Conservation (phyloP, 2,329 filamentous ascomycete species). For the Phaeosphaeria sp. region DNA sequence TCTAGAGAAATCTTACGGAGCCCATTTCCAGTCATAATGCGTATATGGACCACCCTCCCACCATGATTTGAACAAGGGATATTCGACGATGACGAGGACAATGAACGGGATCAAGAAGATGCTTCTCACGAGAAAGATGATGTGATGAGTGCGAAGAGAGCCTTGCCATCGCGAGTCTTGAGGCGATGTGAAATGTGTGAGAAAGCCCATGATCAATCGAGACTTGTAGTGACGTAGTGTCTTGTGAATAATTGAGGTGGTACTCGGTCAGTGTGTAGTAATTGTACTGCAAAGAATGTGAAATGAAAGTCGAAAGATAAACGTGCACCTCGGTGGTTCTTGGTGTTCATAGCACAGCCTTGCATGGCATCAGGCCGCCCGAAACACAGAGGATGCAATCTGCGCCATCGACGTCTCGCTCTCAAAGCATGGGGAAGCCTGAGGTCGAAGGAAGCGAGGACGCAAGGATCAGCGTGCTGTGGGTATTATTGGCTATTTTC, state of each 20-base stretch:
- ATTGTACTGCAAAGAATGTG: neutral
- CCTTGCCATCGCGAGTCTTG: conserved; percentile 17
- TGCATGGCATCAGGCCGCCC: conserved; percentile 2
- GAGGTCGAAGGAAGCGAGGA: neutral
- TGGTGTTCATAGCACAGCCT: conserved; percentile 8
- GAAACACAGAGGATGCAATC: neutral
- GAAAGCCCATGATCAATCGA: conserved; percentile 7
- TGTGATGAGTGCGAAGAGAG: conserved; percentile 13
- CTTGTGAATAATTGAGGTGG: neutral
- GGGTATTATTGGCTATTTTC: neutral
- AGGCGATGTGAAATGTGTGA: conserved; percentile 6
- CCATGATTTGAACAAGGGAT: conserved; percentile 8
- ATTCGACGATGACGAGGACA: conserved; percentile 19
- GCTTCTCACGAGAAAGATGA: conserved; percentile 13
- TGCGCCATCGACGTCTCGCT: conserved; percentile 1
- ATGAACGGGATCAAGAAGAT: conserved; percentile 14
- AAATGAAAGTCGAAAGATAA: neutral
- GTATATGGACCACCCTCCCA: neutral
- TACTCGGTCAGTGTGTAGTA: too few species aligned
- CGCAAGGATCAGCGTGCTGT: neutral
- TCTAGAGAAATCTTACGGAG: conserved; percentile 3
- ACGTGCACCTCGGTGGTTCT: neutral
- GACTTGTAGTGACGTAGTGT: neutral
- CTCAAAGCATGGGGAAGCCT: neutral
- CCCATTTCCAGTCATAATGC: neutral